phyloP scores from a whole-genome alignment of 2,329 filamentous ascomycete genomes.

The Beauveria australis region DNA sequence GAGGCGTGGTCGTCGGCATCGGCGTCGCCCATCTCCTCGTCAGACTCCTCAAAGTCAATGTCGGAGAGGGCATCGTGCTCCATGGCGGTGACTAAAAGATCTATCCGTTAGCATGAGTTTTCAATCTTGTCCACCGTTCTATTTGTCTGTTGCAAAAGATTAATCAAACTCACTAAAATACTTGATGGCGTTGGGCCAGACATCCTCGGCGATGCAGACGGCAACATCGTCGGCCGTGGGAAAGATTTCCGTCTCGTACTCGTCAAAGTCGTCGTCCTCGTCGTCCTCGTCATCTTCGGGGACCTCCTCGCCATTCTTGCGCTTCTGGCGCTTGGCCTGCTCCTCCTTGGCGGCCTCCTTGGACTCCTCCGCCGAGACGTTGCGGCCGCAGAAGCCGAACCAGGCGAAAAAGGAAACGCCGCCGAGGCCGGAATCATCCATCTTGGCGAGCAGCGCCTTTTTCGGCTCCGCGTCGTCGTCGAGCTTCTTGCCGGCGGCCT shows the following conservation, averaged over 20 bases:
- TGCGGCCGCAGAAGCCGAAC: constrained; percentile 71
- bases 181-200: constrained; percentile 81
- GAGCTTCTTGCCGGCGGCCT: constrained; percentile 32
- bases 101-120: not conserved
- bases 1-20: constrained; percentile 21
- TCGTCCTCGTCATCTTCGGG: constrained; percentile 44
- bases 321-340: constrained; percentile 44
- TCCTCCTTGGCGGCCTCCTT: constrained; percentile 52
- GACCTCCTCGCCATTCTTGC: constrained; percentile 42
- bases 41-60: constrained; percentile 54
- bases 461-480: constrained; percentile 37
- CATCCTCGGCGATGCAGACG: constrained; percentile 71
- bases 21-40: constrained; percentile 34
- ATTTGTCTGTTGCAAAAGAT: not conserved
- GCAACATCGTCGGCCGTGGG: constrained; percentile 80
- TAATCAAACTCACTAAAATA: constrained; percentile 70
- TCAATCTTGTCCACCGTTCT: not conserved
- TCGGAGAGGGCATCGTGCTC: constrained; percentile 61
- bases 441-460: constrained; percentile 45
- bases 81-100: constrained; percentile 40
- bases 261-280: constrained; percentile 52
- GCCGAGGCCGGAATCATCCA: constrained; percentile 52
- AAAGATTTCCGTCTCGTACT: constrained; percentile 73
- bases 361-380: constrained; percentile 66
- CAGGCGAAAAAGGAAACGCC: constrained; percentile 78